These are phyloP conservation scores for Oryza punctata DNA, from an alignment of 176 grass and related monocot species.

Conservation along the genomic window DNA sequence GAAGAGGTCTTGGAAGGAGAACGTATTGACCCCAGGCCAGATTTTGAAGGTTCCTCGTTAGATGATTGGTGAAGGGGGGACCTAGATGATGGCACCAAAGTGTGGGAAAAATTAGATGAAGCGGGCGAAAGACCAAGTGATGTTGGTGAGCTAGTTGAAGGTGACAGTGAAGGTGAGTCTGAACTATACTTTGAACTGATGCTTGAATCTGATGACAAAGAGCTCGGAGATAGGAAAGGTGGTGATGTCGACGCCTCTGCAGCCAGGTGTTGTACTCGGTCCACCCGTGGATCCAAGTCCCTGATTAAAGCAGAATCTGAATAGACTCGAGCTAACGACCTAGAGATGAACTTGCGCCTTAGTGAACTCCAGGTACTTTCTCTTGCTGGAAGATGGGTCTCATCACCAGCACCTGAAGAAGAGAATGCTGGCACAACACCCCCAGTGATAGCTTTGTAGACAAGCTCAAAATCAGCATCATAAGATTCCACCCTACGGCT, in stretches of 20 bases:
- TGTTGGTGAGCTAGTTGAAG: slow-evolving; percentile 69
- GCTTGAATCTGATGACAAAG: slow-evolving; percentile 80
- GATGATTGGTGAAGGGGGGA: slow-evolving; percentile 70
- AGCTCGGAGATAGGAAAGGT: slow-evolving; percentile 86
- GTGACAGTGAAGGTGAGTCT: slow-evolving; percentile 87
- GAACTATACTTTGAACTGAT: slow-evolving; percentile 88
- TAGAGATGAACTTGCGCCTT: slow-evolving; percentile 71
- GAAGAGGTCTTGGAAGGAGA: slow-evolving; percentile 68
- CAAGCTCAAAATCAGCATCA: slow-evolving; percentile 84
- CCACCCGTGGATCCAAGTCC: slow-evolving; percentile 56
- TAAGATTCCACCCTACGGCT: slow-evolving; percentile 74
- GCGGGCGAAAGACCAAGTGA: slow-evolving; percentile 63
- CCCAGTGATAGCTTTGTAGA: slow-evolving; percentile 77
- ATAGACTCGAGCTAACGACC: slow-evolving; percentile 52
- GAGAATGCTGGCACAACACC: slow-evolving; percentile 91
- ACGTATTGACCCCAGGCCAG: slow-evolving; percentile 35
- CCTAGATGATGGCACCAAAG: slow-evolving; percentile 61
- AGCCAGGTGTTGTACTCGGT: slow-evolving; percentile 45
- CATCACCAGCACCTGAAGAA: slow-evolving; percentile 59
- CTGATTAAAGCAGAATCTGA: slow-evolving; percentile 67
- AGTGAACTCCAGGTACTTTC: slow-evolving; percentile 87
- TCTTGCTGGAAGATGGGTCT: slow-evolving; percentile 90
- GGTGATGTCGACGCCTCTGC: slow-evolving; percentile 66
- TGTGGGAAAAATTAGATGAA: slow-evolving; percentile 58
- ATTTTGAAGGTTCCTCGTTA: slow-evolving; percentile 50